phyloP scores from a whole-genome alignment of 2,329 filamentous ascomycete species.

The Pseudocercospora musae region DNA sequence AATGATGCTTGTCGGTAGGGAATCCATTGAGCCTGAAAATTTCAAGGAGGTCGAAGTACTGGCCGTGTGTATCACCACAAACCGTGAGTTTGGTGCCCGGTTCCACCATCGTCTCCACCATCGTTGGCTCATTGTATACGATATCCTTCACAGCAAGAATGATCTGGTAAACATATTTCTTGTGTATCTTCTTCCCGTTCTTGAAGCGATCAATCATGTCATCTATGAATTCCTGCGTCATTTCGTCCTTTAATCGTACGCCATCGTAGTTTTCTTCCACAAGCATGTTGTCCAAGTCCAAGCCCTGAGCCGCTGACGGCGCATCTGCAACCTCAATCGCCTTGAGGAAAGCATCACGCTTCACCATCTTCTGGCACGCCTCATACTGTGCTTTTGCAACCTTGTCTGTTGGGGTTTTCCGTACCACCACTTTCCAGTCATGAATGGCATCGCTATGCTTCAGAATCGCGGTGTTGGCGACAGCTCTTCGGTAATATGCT shows the following conservation, averaged over 20 bases:
- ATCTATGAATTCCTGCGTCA: constrained; percentile 95
- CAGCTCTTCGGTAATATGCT: constrained; percentile 91
- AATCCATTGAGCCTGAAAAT: constrained; percentile 89
- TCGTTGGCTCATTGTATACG: constrained; percentile 87
- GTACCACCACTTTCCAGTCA: constrained; percentile 89
- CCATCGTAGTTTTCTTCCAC: constrained; percentile 87
- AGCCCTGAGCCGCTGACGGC: constrained; percentile 83
- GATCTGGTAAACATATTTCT: constrained; percentile 98
- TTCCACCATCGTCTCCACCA: constrained; percentile 88
- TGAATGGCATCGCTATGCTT: constrained; percentile 81
- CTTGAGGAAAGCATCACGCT: constrained; percentile 85
- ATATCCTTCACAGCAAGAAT: constrained; percentile 85
- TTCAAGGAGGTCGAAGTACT: constrained; percentile 96
- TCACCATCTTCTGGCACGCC: constrained; percentile 93
- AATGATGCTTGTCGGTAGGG: constrained; percentile 82
- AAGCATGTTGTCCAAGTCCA: constrained; percentile 80
- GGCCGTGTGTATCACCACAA: constrained; percentile 95
- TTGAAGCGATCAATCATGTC: constrained; percentile 98
- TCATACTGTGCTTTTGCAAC: constrained; percentile 86
- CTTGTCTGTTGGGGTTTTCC: constrained; percentile 81
- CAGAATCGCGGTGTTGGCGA: constrained; percentile 87
- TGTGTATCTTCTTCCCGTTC: constrained; percentile 88
- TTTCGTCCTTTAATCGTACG: constrained; percentile 69
- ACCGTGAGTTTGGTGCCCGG: constrained; percentile 80
- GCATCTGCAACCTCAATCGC: constrained; percentile 93